A percentile compares a stretch with the other conserved stretches of the same genome.
phyloP scores from a whole-genome alignment of 768 basidiomycete genomes.

The Pisolithus marmoratus region DNA sequence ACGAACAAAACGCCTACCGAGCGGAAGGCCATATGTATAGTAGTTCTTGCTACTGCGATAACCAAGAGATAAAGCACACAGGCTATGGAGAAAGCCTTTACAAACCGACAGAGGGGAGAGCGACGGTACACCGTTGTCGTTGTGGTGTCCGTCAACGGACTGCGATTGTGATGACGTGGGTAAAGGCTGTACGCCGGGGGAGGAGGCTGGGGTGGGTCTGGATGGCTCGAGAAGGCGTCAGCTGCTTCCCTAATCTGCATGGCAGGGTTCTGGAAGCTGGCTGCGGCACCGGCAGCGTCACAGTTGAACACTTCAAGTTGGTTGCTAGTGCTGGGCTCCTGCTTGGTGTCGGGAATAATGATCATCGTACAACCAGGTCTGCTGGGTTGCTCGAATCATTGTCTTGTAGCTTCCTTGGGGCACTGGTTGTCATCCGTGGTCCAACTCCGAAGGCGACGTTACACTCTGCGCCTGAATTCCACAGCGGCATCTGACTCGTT shows the following conservation, averaged over 20 bases:
- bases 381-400: not conserved
- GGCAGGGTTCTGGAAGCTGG: not conserved
- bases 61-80: constrained; percentile 10
- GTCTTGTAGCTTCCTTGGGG: no score
- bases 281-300: not conserved
- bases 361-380: not conserved
- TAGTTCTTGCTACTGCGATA: not conserved
- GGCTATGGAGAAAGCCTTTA: constrained; percentile 8
- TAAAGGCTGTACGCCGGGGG: not conserved
- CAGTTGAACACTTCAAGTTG: not conserved
- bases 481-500: no score
- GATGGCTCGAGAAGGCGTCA: not conserved
- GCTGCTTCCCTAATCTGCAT: not conserved
- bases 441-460: no score
- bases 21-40: constrained; percentile 1
- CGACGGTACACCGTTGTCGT: not conserved
- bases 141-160: not conserved
- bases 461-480: no score
- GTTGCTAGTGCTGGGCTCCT: not conserved
- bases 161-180: not conserved
- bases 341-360: not conserved
- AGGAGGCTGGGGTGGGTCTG: not conserved
- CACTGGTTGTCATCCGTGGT: no score
- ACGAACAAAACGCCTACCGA: not conserved
- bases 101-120: constrained; percentile 9